These are phyloP conservation scores for Pichia sp. DNA, from an alignment of 1,139 yeast species.

Conservation along the genomic window DNA sequence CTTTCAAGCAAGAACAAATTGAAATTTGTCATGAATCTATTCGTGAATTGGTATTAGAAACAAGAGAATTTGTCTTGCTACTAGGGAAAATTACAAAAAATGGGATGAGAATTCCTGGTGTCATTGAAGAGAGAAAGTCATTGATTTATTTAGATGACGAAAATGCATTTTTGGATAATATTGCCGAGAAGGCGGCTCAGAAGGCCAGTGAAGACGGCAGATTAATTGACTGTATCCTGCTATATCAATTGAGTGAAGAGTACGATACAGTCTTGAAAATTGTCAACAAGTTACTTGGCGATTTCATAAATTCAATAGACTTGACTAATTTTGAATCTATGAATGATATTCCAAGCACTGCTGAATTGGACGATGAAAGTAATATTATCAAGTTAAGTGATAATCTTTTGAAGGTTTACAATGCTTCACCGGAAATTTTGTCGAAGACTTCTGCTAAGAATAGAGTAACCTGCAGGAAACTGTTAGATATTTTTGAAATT, in stretches of 20 bases:
- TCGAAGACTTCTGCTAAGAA: slow-evolving; percentile 42
- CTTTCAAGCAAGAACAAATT: slow-evolving; percentile 40
- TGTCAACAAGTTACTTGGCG: slow-evolving; percentile 76
- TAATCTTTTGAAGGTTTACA: slow-evolving; percentile 51
- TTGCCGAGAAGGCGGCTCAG: slow-evolving; percentile 80
- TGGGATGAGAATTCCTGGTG: slow-evolving; percentile 79
- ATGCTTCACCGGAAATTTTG: slow-evolving; percentile 47
- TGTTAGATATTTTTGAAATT: slow-evolving; percentile 64
- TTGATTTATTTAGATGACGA: slow-evolving; percentile 57
- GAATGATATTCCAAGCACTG: slow-evolving; percentile 26
- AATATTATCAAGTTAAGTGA: slow-evolving; percentile 54
- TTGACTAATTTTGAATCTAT: slow-evolving; percentile 53
- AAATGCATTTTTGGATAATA: slow-evolving; percentile 53
- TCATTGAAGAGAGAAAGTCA: slow-evolving; percentile 73
- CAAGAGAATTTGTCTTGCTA: slow-evolving; percentile 76
- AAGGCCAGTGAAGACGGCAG: slow-evolving; percentile 93
- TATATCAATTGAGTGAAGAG: slow-evolving; percentile 86
- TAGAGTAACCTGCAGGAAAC: slow-evolving; percentile 58
- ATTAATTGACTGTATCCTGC: slow-evolving; percentile 74
- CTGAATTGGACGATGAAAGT: slow-evolving; percentile 33
- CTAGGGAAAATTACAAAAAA: slow-evolving; percentile 75
- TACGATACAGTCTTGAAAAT: slow-evolving; percentile 77
- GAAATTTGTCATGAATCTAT: slow-evolving; percentile 72
- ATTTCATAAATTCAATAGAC: slow-evolving; percentile 68
- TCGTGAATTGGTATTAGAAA: slow-evolving; percentile 77